A percentile compares a stretch with the other conserved stretches of the same genome.
Conservation (phyloP, 2,329 filamentous ascomycete species). For the Lasiodiplodia citricola region DNA sequence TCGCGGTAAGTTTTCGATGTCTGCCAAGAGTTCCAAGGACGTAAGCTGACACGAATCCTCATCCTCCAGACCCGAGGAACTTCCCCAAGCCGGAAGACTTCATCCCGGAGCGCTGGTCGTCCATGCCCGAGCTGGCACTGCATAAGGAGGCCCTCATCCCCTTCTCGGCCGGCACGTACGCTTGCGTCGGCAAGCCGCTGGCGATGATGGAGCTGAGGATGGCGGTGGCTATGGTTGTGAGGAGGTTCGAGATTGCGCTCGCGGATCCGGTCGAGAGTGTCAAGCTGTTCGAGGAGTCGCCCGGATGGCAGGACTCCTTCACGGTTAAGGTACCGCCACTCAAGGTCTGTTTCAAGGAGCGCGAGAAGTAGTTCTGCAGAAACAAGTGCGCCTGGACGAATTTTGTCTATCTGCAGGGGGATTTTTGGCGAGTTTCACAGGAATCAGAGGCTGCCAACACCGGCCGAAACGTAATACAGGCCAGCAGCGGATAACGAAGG, state of each 20-base stretch:
- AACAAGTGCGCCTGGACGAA: not conserved
- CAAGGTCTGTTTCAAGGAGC: not conserved
- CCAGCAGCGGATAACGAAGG: not conserved
- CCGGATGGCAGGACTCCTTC: constrained; percentile 9
- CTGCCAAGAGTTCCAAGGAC: no score
- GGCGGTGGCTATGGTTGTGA: constrained; percentile 67
- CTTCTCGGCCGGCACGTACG: constrained; percentile 65
- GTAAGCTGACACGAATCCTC: not conserved
- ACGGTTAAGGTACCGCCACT: not conserved
- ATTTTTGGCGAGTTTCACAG: not conserved
- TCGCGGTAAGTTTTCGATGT: constrained; percentile 31
- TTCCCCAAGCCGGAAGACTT: constrained; percentile 32
- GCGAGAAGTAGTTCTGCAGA: not conserved
- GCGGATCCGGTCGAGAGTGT: constrained; percentile 9
- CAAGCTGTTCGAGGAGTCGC: not conserved
- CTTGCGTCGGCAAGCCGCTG: constrained; percentile 74
- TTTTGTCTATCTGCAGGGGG: not conserved
- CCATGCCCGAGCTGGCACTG: constrained; percentile 39
- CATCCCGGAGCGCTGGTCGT: constrained; percentile 42
- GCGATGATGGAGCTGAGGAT: constrained; percentile 71
- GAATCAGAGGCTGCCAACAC: not conserved
- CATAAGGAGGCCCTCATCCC: constrained; percentile 36
- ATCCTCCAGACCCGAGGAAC: constrained; percentile 2
- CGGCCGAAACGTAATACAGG: not conserved
- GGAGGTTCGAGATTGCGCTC: constrained; percentile 60